Conservation (phyloP, 495 filamentous ascomycete genomes). For the Lophiotrema nucula region DNA sequence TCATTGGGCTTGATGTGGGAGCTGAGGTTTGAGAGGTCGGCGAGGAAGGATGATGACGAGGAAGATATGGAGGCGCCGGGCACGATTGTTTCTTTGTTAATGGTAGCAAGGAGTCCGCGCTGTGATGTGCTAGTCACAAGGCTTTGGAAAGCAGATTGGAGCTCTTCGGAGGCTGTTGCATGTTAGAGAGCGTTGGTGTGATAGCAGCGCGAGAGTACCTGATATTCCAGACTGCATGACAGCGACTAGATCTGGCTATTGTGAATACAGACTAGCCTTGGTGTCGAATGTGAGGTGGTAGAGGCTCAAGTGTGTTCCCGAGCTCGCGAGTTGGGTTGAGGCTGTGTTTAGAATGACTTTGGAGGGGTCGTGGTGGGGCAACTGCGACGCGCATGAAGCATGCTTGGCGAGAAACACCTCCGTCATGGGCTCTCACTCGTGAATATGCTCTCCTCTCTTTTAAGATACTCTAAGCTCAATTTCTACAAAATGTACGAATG, state of each 20-base stretch:
- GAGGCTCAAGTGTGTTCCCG: background rate
- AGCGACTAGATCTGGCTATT: no score
- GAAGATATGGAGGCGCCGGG: conserved; percentile 61
- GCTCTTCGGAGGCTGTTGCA: conserved; percentile 73
- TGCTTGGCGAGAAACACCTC: background rate
- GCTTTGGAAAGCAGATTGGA: conserved; percentile 74
- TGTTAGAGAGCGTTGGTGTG: conserved; percentile 4
- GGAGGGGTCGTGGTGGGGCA: conserved; percentile 11
- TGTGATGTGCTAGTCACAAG: conserved; percentile 63
- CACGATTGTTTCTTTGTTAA: conserved; percentile 69
- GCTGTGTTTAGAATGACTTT: conserved; percentile 14
- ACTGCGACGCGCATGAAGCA: background rate
- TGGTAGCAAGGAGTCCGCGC: conserved; percentile 80
- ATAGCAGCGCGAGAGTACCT: conserved; percentile 48
- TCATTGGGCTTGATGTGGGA: conserved; percentile 67
- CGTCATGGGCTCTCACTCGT: no score
- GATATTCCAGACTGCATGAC: conserved; percentile 95
- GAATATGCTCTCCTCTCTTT: no score
- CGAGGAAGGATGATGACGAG: conserved; percentile 57
- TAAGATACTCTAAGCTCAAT: no score
- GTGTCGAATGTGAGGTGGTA: background rate
- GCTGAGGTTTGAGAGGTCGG: conserved; percentile 58
- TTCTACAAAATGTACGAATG: no score
- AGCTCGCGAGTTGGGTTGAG: background rate
- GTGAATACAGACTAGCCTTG: no score